Percentiles rank a stretch among this genome's conserved stretches.
Evolutionary conservation across 2,329 filamentous ascomycete genomes (phyloP).

Genomic region (Phoma sp.): DNA sequence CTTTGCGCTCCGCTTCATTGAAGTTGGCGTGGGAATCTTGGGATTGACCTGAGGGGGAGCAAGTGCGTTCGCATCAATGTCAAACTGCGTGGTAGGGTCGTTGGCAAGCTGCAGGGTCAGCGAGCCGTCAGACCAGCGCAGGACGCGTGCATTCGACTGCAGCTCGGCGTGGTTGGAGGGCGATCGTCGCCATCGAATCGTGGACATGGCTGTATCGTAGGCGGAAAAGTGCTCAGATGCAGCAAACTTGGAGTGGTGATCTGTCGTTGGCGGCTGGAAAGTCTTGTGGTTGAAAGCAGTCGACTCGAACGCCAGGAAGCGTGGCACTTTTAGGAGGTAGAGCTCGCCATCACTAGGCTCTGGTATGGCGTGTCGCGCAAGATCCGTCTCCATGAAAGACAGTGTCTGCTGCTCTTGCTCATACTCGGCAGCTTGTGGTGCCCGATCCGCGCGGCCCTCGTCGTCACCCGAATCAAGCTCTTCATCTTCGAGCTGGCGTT

Average conservation of each 20-base stretch:
- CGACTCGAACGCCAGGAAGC: slow-evolving; percentile 74
- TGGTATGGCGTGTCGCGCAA: slow-evolving; percentile 73
- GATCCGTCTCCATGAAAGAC: slow-evolving; percentile 65
- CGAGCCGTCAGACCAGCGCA: slow-evolving; percentile 81
- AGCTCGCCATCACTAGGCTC: slow-evolving; percentile 75
- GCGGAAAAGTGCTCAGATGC: slow-evolving; percentile 61
- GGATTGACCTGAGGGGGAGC: slow-evolving; percentile 64
- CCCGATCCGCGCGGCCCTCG: slow-evolving; percentile 67
- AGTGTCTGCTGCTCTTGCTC: slow-evolving; percentile 63
- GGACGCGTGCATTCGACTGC: slow-evolving; percentile 76
- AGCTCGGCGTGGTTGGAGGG: slow-evolving; percentile 68
- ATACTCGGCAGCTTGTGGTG: slow-evolving; percentile 54
- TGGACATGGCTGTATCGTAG: slow-evolving; percentile 69
- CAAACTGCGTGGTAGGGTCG: slow-evolving; percentile 72
- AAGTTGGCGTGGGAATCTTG: slow-evolving; percentile 56
- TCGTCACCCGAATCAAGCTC: slow-evolving; percentile 69
- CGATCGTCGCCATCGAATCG: slow-evolving; percentile 73
- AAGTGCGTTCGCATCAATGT: slow-evolving; percentile 72
- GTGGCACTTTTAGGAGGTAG: slow-evolving; percentile 73
- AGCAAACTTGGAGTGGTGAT: slow-evolving; percentile 58
- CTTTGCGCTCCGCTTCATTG: slow-evolving; percentile 29
- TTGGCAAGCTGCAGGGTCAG: slow-evolving; percentile 76
- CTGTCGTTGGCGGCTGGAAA: slow-evolving; percentile 69
- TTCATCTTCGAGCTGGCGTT: slow-evolving; percentile 65
- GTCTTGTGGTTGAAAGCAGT: slow-evolving; percentile 69